Conservation (phyloP, 257 asterid genomes). For the Linderniella brevidens region DNA sequence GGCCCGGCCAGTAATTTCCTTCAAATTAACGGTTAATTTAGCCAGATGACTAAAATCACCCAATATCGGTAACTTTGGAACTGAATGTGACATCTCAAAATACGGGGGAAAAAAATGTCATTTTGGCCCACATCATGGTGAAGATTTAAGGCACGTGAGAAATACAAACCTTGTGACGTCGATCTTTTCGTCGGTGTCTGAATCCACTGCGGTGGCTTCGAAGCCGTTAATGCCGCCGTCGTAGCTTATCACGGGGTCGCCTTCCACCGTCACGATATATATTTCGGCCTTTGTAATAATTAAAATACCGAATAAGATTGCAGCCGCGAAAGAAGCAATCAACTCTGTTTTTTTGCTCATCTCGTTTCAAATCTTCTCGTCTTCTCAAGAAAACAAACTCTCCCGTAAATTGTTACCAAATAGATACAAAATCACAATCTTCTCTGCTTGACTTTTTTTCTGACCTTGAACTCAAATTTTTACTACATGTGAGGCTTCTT, state of each 20-base stretch:
- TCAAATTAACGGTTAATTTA: no score
- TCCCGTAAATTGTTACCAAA: constrained; percentile 8
- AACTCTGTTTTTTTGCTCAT: constrained; percentile 39
- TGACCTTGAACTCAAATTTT: no score
- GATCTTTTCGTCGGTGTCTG: constrained; percentile 65
- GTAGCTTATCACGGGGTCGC: constrained; percentile 89
- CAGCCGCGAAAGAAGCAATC: constrained; percentile 16
- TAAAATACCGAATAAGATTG: constrained; percentile 24
- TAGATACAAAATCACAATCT: no score
- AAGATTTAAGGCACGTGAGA: not conserved
- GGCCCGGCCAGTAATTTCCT: no score
- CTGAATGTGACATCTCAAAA: no score
- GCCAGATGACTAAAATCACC: no score
- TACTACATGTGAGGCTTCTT: no score
- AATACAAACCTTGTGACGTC: constrained; percentile 56
- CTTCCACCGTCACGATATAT: constrained; percentile 76
- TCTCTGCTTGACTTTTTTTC: no score
- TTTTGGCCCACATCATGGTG: no score
- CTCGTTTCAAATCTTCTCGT: constrained; percentile 14
- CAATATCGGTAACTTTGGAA: no score
- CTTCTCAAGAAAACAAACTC: no score
- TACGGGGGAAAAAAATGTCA: no score
- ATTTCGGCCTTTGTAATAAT: constrained; percentile 45
- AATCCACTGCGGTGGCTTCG: constrained; percentile 89
- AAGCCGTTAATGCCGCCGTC: constrained; percentile 73